These are phyloP conservation scores for Amylocystis lapponica DNA, from an alignment of 768 basidiomycete genomes.

Conservation along the genomic window DNA sequence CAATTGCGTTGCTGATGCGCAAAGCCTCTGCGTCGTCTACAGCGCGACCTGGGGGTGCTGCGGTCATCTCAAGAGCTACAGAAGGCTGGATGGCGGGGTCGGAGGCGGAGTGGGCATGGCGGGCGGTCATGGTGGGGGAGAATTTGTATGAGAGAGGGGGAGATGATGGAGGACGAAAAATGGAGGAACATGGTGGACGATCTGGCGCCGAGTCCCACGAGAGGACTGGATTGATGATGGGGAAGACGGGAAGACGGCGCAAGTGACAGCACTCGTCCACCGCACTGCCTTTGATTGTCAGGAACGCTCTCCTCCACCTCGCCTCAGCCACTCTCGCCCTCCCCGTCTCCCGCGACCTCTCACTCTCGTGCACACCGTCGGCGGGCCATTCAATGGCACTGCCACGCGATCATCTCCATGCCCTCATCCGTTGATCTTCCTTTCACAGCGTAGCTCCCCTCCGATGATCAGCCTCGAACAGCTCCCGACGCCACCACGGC, in stretches of 20 bases:
- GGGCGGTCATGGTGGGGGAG: background rate
- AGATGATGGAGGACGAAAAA: background rate
- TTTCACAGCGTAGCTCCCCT: too few relatives aligned
- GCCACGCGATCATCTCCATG: too few relatives aligned
- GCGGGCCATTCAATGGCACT: too few relatives aligned
- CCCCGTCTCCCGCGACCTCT: background rate
- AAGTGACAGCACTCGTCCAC: background rate
- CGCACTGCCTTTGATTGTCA: conserved; percentile 4
- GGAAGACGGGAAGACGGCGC: background rate
- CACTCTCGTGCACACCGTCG: background rate
- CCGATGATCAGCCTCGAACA: too few relatives aligned
- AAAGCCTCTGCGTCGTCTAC: conserved; percentile 14
- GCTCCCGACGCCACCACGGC: too few relatives aligned
- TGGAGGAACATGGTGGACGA: conserved; percentile 1
- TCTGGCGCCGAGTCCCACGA: conserved; percentile 6
- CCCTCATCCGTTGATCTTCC: too few relatives aligned
- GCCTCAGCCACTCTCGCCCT: background rate
- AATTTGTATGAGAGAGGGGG: background rate
- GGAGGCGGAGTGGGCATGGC: conserved; percentile 1
- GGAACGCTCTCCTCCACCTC: background rate
- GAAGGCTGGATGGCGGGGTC: background rate
- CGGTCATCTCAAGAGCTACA: too few relatives aligned
- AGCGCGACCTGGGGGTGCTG: conserved; percentile 11
- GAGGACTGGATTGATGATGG: conserved; percentile 1
- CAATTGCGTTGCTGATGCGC: conserved; percentile 17